Evolutionary conservation across 2,329 filamentous ascomycete genomes (phyloP), one percentile per base, ranked within the genome.

Genomic region (Nigrograna mackinnonii): DNA sequence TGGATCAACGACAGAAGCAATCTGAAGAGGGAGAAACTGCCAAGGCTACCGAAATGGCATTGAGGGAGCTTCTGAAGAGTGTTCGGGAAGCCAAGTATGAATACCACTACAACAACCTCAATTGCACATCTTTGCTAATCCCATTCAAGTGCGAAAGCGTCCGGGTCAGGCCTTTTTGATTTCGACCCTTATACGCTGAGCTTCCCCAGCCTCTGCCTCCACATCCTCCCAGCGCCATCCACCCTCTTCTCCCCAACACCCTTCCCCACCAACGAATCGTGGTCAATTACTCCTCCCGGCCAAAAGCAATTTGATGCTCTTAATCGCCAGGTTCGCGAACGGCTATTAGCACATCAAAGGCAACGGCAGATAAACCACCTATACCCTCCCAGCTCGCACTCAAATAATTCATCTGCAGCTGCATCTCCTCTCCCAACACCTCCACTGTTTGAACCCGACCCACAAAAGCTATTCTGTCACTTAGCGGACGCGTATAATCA

Each of bases 161-260:
- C 46, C 54, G 74, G 49, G 63, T 61, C 47, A 42, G 52, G 73
- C 14, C 76, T 82, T 3, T 85, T 84, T 64, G 87, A 92, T 52
- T 95, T 96, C 70, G 89, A 96, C 53, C 87, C 92, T 22, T 82
- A 91, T 47, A 79, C 87, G 4, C 83, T 95, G 64, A 90, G 90
- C 46, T 96, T 96, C 58, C 90, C 91, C 5, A 85, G 87, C 5
- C 79, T 97, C 30, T 90, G 86, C 24, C 80, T 96, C 9, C 88
- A 87, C 50, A 86, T 92, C 52, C 82, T 97, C 1, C 83, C 87
- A 24, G 79, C 88, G 7, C 90, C 91, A 3, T 85, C 89, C 4
- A 94, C 89, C 1, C 76, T 96, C 5, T 92, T 91, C 71, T 87
- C 89, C 7, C 82, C 85, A 1, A 89, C 86, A 5, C 89, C 91